phyloP scores from a whole-genome alignment of 1,139 yeast genomes.

The Yamadazyma jaroonii region DNA sequence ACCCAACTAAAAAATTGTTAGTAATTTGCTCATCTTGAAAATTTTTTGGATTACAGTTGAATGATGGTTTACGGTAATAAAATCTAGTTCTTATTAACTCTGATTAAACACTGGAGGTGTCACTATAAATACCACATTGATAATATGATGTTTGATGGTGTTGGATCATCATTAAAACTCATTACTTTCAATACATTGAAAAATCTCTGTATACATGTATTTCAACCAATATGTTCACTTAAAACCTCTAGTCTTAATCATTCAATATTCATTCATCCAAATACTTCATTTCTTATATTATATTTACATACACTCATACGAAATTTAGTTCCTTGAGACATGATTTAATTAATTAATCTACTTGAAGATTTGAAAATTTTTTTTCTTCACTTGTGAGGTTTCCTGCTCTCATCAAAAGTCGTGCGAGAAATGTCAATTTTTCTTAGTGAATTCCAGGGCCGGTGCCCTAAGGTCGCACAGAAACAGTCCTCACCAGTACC shows the following conservation, averaged over 20 bases:
- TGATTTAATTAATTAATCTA: constrained; percentile 8
- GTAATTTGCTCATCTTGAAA: constrained; percentile 11
- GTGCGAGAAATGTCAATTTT: not conserved
- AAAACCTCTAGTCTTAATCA: not conserved
- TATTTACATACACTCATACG: constrained; percentile 89
- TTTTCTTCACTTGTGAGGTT: constrained; percentile 2
- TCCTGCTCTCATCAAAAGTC: constrained; percentile 4
- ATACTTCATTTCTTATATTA: not conserved
- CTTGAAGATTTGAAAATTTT: constrained; percentile 4
- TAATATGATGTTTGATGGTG: too few relatives aligned
- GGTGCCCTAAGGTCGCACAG: not conserved
- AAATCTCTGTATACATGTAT: not conserved
- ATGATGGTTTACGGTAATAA: too few relatives aligned
- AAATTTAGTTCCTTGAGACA: constrained; percentile 97
- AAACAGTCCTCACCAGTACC: not conserved
- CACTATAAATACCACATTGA: too few relatives aligned
- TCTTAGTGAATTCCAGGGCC: not conserved
- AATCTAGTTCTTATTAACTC: too few relatives aligned
- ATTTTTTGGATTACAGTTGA: not conserved
- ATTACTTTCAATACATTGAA: not conserved
- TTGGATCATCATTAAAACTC: too few relatives aligned
- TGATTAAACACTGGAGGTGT: too few relatives aligned
- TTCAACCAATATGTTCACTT: not conserved
- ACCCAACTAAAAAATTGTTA: constrained; percentile 59
- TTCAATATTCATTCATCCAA: constrained; percentile 1